phyloP scores from a whole-genome alignment of 306 rosid genomes.

The Castanea crenata region DNA sequence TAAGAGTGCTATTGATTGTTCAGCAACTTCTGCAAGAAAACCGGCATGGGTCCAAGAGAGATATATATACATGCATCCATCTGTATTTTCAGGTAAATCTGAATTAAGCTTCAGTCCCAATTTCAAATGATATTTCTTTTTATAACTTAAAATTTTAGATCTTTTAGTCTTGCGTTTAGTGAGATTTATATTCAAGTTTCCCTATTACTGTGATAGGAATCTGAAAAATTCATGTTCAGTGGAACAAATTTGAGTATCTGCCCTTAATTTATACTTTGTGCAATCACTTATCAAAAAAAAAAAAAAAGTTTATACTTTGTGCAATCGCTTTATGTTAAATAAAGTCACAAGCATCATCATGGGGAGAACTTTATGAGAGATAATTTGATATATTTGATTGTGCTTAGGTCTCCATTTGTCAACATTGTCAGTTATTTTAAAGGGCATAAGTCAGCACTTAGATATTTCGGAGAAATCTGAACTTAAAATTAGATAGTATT shows the following conservation, averaged over 20 bases:
- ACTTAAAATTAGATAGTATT: not conserved
- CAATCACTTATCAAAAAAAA: not conserved
- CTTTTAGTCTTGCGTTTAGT: not conserved
- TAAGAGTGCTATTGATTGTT: constrained; percentile 69
- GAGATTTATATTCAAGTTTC: not conserved
- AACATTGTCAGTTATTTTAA: not conserved
- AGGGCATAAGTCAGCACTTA: not conserved
- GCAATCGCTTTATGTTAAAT: not conserved
- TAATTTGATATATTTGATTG: not conserved
- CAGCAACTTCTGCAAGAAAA: constrained; percentile 82
- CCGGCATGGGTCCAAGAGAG: constrained; percentile 84
- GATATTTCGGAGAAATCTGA: not conserved
- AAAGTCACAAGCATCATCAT: not conserved
- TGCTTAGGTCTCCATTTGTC: not conserved
- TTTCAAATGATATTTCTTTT: not conserved
- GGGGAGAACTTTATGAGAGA: not conserved
- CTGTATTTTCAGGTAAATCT: constrained; percentile 64
- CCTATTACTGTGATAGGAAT: not conserved
- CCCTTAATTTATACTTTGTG: not conserved
- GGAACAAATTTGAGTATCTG: not conserved
- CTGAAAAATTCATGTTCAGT: not conserved
- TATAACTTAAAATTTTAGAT: not conserved
- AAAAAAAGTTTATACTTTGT: not conserved
- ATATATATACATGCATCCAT: constrained; percentile 89
- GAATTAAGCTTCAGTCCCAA: not conserved